Conservation (phyloP, 805 yeast species). For the Wickerhamomyces bisporus region DNA sequence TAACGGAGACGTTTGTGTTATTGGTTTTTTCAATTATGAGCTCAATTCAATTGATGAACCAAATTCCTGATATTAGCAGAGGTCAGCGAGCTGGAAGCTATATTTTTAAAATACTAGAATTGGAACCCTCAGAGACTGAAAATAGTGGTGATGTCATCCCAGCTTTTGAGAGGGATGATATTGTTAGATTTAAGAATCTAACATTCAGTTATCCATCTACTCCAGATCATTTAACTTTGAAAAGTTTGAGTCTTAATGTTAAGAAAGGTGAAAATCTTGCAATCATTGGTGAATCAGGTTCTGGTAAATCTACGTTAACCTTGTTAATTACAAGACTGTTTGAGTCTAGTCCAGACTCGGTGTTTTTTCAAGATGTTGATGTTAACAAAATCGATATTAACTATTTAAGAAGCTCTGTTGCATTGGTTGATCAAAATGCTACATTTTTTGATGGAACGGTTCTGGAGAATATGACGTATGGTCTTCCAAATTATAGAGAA, state of each 20-base stretch:
- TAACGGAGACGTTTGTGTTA: constrained; percentile 67
- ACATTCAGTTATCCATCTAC: constrained; percentile 43
- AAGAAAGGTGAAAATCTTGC: constrained; percentile 50
- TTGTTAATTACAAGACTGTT: constrained; percentile 53
- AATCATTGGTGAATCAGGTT: constrained; percentile 81
- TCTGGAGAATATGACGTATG: constrained; percentile 65
- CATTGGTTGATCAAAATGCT: constrained; percentile 75
- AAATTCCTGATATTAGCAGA: constrained; percentile 74
- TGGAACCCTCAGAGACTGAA: constrained; percentile 33
- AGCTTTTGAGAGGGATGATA: constrained; percentile 1
- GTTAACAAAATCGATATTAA: constrained; percentile 40
- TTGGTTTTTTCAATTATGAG: constrained; percentile 68
- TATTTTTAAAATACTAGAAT: constrained; percentile 36
- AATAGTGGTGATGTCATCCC: constrained; percentile 32
- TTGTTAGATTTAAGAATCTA: constrained; percentile 40
- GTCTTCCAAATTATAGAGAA: constrained; percentile 33
- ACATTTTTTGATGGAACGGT: constrained; percentile 70
- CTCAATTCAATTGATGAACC: constrained; percentile 51
- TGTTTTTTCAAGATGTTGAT: constrained; percentile 43
- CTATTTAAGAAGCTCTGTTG: constrained; percentile 47
- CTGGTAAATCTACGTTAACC: constrained; percentile 82
- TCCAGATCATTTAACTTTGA: constrained; percentile 30
- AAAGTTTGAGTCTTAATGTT: constrained; percentile 39
- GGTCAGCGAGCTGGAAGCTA: constrained; percentile 71
- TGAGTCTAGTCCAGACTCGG: constrained; percentile 30